Evolutionary conservation across 495 filamentous ascomycete genomes (phyloP).

Genomic region (Penicillium malachiteum): DNA sequence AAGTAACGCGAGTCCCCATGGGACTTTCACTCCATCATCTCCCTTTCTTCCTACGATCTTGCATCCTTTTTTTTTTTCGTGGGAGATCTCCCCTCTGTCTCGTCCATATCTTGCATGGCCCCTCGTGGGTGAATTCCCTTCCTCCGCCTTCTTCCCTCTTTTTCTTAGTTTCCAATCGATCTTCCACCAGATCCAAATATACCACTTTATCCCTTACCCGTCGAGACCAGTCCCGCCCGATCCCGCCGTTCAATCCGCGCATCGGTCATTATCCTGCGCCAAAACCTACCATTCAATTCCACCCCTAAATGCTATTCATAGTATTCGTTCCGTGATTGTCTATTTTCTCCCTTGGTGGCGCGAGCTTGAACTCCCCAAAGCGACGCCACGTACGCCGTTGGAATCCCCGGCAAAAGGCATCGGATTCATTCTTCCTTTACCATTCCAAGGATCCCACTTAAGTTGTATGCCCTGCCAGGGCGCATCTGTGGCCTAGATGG

Average conservation of each 20-base stretch:
- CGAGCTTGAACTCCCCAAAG: background rate
- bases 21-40: too few species aligned
- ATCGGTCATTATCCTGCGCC: background rate
- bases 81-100: slow-evolving; percentile 1
- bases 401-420: slow-evolving; percentile 18
- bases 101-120: slow-evolving; percentile 20
- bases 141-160: background rate
- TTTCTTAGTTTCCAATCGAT: background rate
- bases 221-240: slow-evolving; percentile 4
- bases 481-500: slow-evolving; percentile 37
- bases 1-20: too few species aligned
- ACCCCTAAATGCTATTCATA: slow-evolving; percentile 12
- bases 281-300: background rate
- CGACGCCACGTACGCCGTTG: slow-evolving; percentile 21
- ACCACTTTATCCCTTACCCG: background rate
- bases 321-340: background rate
- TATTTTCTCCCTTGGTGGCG: slow-evolving; percentile 1
- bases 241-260: slow-evolving; percentile 11
- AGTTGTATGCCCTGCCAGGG: slow-evolving; percentile 32
- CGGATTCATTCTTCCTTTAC: slow-evolving; percentile 26
- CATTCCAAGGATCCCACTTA: slow-evolving; percentile 15
- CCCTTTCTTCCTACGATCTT: too few species aligned
- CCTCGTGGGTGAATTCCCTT: slow-evolving; percentile 22
- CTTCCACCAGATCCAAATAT: background rate
- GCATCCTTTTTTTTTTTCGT: too few species aligned